These are phyloP conservation scores for Logfia minima DNA, from an alignment of 129 eudicot genomes.

Conservation along the genomic window DNA sequence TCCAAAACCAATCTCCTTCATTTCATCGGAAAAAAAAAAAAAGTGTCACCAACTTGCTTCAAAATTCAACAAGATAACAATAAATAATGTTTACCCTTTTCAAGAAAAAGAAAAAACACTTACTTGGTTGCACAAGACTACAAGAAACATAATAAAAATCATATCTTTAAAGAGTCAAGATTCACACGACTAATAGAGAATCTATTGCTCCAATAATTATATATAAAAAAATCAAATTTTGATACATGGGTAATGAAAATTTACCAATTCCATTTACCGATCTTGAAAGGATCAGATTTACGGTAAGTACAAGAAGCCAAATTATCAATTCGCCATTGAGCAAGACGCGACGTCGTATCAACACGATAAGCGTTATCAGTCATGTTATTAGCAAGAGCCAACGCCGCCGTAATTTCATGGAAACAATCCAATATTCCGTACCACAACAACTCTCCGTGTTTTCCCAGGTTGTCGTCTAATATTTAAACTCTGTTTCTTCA, in stretches of 20 bases:
- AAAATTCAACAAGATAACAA: not conserved
- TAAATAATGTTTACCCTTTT: not conserved
- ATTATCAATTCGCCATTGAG: conserved; percentile 93
- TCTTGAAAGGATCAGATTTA: conserved; percentile 94
- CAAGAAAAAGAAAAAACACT: not conserved
- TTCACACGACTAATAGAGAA: not conserved
- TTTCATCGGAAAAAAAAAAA: not conserved
- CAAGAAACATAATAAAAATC: not conserved
- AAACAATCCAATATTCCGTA: conserved; percentile 74
- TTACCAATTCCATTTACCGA: conserved; percentile 94
- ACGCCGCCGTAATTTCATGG: conserved; percentile 73
- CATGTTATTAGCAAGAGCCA: conserved; percentile 55
- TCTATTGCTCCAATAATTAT: not conserved
- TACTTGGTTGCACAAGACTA: not conserved
- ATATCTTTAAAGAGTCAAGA: not conserved
- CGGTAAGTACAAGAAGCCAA: conserved; percentile 76
- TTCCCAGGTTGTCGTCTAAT: conserved; percentile 73
- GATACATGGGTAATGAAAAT: not conserved
- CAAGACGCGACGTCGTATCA: conserved; percentile 88
- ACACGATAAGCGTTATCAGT: conserved; percentile 58
- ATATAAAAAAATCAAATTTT: not conserved
- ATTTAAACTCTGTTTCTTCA: conserved; percentile 39
- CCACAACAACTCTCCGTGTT: conserved; percentile 58
- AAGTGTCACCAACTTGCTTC: not conserved
- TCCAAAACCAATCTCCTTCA: conserved; percentile 88